Evolutionary conservation across 129 eudicot genomes (phyloP), one percentile per base, ranked within the genome.

Genomic region (Logfia minima): DNA sequence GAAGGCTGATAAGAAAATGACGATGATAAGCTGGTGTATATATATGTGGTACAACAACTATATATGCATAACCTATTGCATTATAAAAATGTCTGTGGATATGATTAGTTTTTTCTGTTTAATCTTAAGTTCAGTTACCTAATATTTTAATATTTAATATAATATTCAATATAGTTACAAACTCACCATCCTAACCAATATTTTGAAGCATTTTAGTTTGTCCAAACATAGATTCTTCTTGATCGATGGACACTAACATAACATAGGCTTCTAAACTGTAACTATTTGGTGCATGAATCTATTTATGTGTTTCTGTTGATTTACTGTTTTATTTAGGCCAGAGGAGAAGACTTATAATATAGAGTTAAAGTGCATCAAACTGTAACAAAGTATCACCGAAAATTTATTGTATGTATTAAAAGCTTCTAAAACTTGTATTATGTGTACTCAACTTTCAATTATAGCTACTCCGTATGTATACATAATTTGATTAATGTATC

Each of bases 1-100:
- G 24, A 71, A 65, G 58, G 28, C 66, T 66, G 68, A 71, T 71
- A 48, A 64, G 58, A 51, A 19, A 17, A 14, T 24, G 51, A 58
- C 79, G 79, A 53, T 51, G 23, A 75, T 55, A 21, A 17, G 60
- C 67, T 80, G 60, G 34, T 39, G 62, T 65, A 72, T 80, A 35
- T 66, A 80, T 79, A 64, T 70, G 22, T 19, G 51, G 31, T 76
- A 64, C 4, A 29, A 48, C n/a, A 13, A 14, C 55, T 48, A 48
- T 48, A 45, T 45, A 45, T 13, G 5, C 18, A 32, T 32, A 32
- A 45, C 53, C 53, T 45, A 45, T 45, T 45, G 53, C 53, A 45
- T 45, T 45, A 45, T 13, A 45, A 45, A 45, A 45, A 45, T 45
- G 5, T 45, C 0, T 11, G 55, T 48, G 55, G 55, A 48, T 14